Evolutionary conservation across 306 rosid genomes (phyloP), one percentile per base, ranked within the genome.

Genomic region (Boehmeria nivea): DNA sequence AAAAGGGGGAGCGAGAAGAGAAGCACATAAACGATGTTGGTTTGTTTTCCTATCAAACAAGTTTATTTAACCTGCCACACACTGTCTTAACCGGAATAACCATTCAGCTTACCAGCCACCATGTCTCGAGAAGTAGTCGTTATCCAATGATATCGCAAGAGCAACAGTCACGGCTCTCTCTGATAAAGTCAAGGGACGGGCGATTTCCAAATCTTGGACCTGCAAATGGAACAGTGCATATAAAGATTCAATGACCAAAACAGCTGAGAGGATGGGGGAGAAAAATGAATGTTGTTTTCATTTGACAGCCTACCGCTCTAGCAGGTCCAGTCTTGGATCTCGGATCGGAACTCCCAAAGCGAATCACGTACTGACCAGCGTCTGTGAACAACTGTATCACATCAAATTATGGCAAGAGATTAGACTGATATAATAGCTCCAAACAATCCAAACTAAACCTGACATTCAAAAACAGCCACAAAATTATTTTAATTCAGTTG

Each of bases 161-260:
- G 98, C 98, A 61, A 91, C 66, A n/a, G 94, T 67, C 43, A 87
- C 95, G 31, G 98, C 96, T 80, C 98, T 82, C 80, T 91, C 96
- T 0, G 82, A 67, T 51, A 91, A 71, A 50, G 79, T 84, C 69
- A 91, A 59, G 24, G 84, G 77, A 14, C 95, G 89, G 51, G 54
- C 51, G 26, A 91, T 94, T 24, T 84, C 93, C 71, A 91, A 74
- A 40, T 91, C 98, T 64, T 87, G 66, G 65, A 91, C 64, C 98
- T 90, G 74, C 74, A 60, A 69, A 38, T 57, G 52, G 49, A 59
- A 61, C 21, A 14, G 19, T 33, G 51, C 27, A 33, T 51, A 54
- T 12, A 55, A 26, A 31, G 36, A 31, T 31, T 31, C 9, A 10
- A 10, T 31, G 36, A n/a, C 11, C 28, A 24, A 1, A 24, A 42